These are phyloP conservation scores for Truncatella angustata DNA, from an alignment of 2,329 filamentous ascomycete genomes.

Conservation along the genomic window DNA sequence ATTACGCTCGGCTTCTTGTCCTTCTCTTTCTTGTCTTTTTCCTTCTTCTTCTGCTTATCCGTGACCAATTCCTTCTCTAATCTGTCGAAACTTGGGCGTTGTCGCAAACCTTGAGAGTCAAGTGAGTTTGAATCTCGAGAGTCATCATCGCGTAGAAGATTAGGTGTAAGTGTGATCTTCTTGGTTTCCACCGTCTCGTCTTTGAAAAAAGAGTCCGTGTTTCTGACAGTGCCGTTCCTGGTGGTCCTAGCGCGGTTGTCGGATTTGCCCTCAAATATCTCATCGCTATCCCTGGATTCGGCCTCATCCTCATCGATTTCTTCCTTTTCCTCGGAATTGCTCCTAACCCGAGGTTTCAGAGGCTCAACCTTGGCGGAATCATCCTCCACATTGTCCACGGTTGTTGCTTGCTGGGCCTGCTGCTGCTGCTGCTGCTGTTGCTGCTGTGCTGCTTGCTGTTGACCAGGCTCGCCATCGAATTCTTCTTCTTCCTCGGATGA, in stretches of 20 bases:
- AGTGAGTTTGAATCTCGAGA: conserved; percentile 34
- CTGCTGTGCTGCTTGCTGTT: conserved; percentile 31
- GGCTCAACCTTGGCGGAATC: conserved; percentile 56
- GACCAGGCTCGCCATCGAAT: conserved; percentile 45
- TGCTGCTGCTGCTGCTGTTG: conserved; percentile 24
- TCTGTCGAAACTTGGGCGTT: conserved; percentile 67
- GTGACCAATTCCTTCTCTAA: conserved; percentile 49
- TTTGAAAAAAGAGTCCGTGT: conserved; percentile 96
- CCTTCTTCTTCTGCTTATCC: conserved; percentile 60
- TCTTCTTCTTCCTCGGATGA: conserved; percentile 78
- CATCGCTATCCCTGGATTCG: conserved; percentile 57
- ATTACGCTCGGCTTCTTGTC: conserved; percentile 44
- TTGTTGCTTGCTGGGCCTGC: conserved; percentile 25
- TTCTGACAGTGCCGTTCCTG: conserved; percentile 81
- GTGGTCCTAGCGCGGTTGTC: conserved; percentile 60
- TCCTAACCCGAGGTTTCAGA: conserved; percentile 44
- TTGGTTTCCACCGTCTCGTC: conserved; percentile 93
- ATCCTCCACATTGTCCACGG: conserved; percentile 39
- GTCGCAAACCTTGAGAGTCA: conserved; percentile 45
- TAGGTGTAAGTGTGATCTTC: conserved; percentile 95
- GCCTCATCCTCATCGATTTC: conserved; percentile 28
- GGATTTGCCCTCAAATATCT: conserved; percentile 57
- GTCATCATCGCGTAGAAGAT: conserved; percentile 76
- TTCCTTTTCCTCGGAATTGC: conserved; percentile 32
- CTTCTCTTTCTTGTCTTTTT: conserved; percentile 51